phyloP scores from a whole-genome alignment of 768 basidiomycete genomes.

The Neoboletus magnificus region DNA sequence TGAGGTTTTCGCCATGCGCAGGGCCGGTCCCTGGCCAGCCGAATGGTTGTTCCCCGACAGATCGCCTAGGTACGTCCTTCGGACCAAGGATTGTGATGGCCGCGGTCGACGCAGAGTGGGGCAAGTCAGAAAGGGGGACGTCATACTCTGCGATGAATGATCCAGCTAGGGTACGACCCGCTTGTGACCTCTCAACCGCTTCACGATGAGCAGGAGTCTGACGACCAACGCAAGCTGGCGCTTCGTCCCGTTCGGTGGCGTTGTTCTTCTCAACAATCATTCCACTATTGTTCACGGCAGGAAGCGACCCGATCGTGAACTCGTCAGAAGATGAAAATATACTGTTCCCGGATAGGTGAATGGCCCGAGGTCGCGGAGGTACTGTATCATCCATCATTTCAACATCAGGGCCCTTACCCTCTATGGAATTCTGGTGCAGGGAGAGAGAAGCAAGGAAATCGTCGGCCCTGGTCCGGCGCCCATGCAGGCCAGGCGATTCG shows the following conservation, averaged over 20 bases:
- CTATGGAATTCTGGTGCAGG: background rate
- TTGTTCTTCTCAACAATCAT: background rate
- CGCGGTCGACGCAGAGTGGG: background rate
- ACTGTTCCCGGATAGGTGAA: constrained; percentile 26
- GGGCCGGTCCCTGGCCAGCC: constrained; percentile 18
- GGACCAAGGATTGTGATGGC: background rate
- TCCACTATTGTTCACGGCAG: background rate
- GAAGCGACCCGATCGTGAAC: constrained; percentile 17
- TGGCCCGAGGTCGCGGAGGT: constrained; percentile 2
- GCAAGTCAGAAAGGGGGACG: constrained; percentile 5
- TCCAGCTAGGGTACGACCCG: background rate
- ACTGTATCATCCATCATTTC: constrained; percentile 21
- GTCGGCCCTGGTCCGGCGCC: background rate
- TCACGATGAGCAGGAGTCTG: background rate
- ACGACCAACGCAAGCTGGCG: background rate
- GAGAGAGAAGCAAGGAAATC: background rate
- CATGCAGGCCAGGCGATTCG: background rate
- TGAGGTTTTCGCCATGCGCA: background rate
- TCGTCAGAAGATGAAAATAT: constrained; percentile 31
- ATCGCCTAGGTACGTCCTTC: background rate
- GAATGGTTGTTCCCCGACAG: background rate
- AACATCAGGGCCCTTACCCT: constrained; percentile 2
- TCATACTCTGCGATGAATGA: constrained; percentile 20
- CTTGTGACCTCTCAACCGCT: background rate
- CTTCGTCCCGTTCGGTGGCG: background rate